These are phyloP conservation scores for Amauroascus verrucosus DNA, from an alignment of 2,329 filamentous ascomycete genomes.

Conservation along the genomic window DNA sequence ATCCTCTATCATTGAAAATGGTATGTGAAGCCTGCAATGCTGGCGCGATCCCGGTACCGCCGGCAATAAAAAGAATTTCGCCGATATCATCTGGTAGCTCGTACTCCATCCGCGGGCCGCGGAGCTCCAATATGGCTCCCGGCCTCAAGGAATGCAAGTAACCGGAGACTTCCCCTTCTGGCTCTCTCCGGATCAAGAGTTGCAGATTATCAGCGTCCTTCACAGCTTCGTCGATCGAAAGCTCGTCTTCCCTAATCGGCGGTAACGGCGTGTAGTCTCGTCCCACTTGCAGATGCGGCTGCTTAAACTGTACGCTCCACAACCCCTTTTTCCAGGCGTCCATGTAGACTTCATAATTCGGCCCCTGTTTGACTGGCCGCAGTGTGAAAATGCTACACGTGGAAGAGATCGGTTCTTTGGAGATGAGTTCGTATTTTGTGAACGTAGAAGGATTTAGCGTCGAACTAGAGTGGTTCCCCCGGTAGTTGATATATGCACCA, in stretches of 20 bases:
- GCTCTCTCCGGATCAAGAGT: slow-evolving; percentile 68
- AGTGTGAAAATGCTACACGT: slow-evolving; percentile 40
- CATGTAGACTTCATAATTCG: slow-evolving; percentile 32
- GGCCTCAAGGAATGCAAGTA: slow-evolving; percentile 60
- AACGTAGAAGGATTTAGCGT: slow-evolving; percentile 32
- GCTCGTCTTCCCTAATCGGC: slow-evolving; percentile 25
- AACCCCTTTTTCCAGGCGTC: slow-evolving; percentile 53
- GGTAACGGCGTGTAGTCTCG: slow-evolving; percentile 85
- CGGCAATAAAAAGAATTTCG: slow-evolving; percentile 71
- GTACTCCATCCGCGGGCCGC: slow-evolving; percentile 68
- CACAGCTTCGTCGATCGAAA: slow-evolving; percentile 15
- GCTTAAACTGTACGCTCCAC: slow-evolving; percentile 88
- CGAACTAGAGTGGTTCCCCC: slow-evolving; percentile 20
- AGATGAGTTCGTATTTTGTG: slow-evolving; percentile 34
- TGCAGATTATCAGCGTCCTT: slow-evolving; percentile 42
- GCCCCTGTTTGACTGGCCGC: slow-evolving; percentile 21
- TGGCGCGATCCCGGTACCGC: slow-evolving; percentile 84
- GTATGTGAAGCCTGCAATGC: slow-evolving; percentile 69
- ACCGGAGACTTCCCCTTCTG: slow-evolving; percentile 71
- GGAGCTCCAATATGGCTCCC: slow-evolving; percentile 58
- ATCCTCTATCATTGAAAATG: slow-evolving; percentile 35
- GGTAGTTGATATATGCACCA: slow-evolving; percentile 29
- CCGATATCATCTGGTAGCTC: slow-evolving; percentile 45
- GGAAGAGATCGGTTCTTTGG: slow-evolving; percentile 37
- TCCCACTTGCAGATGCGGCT: slow-evolving; percentile 86